Evolutionary conservation across 495 filamentous ascomycete species (phyloP).

Genomic region (Neurospora terricola): DNA sequence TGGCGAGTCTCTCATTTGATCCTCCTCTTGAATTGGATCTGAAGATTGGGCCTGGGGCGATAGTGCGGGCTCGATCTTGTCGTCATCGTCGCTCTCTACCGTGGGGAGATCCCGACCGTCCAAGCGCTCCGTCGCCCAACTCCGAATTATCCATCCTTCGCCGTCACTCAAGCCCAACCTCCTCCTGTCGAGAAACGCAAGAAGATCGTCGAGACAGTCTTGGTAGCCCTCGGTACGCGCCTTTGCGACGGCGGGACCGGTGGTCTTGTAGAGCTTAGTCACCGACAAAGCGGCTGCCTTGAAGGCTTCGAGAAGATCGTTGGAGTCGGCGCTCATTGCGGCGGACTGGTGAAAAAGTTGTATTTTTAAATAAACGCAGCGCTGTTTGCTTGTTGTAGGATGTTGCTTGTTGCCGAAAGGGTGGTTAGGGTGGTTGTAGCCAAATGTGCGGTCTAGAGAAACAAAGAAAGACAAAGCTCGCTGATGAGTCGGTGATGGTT

Average conservation of each 20-base stretch:
- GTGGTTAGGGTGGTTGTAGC: background rate
- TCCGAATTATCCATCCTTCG: conserved; percentile 69
- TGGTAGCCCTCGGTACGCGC: conserved; percentile 76
- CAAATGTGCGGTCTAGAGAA: background rate
- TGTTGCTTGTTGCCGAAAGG: background rate
- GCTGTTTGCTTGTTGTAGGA: background rate
- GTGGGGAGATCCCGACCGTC: conserved; percentile 47
- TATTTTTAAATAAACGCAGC: background rate
- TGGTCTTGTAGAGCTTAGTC: conserved; percentile 90
- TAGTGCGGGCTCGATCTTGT: conserved; percentile 44
- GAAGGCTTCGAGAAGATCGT: conserved; percentile 81
- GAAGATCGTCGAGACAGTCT: conserved; percentile 83
- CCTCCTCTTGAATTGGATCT: conserved; percentile 28
- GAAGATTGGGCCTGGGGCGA: conserved; percentile 54
- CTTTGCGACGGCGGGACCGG: conserved; percentile 63
- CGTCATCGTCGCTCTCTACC: conserved; percentile 69
- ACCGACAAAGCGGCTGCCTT: conserved; percentile 87
- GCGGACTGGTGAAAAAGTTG: background rate
- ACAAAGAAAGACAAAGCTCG: background rate
- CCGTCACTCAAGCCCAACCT: conserved; percentile 67
- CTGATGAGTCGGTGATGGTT: background rate
- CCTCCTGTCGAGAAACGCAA: conserved; percentile 73
- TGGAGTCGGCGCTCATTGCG: conserved; percentile 42
- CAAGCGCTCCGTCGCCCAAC: conserved; percentile 74
- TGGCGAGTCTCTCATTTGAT: conserved; percentile 37